Percentiles rank a stretch among this genome's conserved stretches.
Evolutionary conservation across 768 basidiomycete genomes (phyloP).

Genomic region (Termitomyces sp.): DNA sequence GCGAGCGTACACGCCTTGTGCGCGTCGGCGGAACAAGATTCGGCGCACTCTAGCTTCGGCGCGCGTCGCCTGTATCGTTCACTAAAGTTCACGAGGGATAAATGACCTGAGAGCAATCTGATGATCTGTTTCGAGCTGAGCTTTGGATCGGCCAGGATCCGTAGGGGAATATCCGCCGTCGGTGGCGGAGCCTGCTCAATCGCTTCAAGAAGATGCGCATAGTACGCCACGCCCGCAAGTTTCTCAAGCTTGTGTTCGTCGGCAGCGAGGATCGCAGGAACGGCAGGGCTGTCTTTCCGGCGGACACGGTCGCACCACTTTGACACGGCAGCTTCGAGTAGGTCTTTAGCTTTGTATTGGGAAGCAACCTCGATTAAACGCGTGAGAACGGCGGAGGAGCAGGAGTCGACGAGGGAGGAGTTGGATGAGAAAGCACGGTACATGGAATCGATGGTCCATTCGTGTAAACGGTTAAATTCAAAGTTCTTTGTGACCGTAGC

Average conservation of each 20-base stretch:
- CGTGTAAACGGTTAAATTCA: slow-evolving; percentile 43
- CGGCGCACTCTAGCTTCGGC: slow-evolving; percentile 22
- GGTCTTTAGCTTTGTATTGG: slow-evolving; percentile 20
- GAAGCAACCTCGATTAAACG: slow-evolving; percentile 28
- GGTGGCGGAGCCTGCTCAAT: slow-evolving; percentile 26
- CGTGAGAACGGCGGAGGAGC: slow-evolving; percentile 34
- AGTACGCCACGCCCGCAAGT: slow-evolving; percentile 39
- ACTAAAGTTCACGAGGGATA: slow-evolving; percentile 35
- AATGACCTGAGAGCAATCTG: slow-evolving; percentile 34
- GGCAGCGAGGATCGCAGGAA: slow-evolving; percentile 37
- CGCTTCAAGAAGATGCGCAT: slow-evolving; percentile 35
- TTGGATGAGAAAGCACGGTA: slow-evolving; percentile 22
- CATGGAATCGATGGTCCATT: slow-evolving; percentile 43
- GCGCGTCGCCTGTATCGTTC: slow-evolving; percentile 32
- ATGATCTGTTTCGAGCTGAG: slow-evolving; percentile 36
- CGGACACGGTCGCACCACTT: slow-evolving; percentile 32
- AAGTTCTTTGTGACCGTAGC: slow-evolving; percentile 50
- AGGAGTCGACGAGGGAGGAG: slow-evolving; percentile 29
- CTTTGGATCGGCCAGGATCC: slow-evolving; percentile 34
- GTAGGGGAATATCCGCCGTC: slow-evolving; percentile 27
- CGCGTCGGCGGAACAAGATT: slow-evolving; percentile 22
- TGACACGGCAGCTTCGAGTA: slow-evolving; percentile 24
- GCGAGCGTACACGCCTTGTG: slow-evolving; percentile 28
- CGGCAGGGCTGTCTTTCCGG: slow-evolving; percentile 30
- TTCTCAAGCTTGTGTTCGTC: slow-evolving; percentile 29